Evolutionary conservation across 2,329 filamentous ascomycete genomes (phyloP).

Genomic region (Hypoxylon sp.): DNA sequence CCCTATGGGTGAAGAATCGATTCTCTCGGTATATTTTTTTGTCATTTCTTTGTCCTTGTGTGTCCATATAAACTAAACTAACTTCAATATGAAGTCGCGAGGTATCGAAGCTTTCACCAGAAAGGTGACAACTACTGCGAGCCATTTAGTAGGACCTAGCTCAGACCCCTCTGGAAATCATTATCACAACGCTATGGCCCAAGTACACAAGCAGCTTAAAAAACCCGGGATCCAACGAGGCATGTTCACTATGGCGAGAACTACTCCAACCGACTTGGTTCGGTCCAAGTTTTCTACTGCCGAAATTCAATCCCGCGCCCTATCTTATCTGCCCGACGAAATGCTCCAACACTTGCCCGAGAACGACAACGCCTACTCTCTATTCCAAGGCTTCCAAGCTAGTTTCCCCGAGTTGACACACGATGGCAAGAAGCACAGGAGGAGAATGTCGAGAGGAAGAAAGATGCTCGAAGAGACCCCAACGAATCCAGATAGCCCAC

Average conservation of each 20-base stretch:
- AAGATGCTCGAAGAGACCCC: conserved; percentile 80
- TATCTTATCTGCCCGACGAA: conserved; percentile 91
- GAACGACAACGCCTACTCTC: conserved; percentile 85
- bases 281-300: conserved; percentile 89
- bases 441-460: conserved; percentile 80
- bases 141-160: conserved; percentile 84
- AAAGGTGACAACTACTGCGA: conserved; percentile 94
- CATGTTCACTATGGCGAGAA: conserved; percentile 91
- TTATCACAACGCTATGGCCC: conserved; percentile 89
- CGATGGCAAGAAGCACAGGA: conserved; percentile 77
- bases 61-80: conserved; percentile 32
- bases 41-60: conserved; percentile 18
- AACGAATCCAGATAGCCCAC: conserved; percentile 69
- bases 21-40: conserved; percentile 51
- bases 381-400: conserved; percentile 97
- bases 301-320: conserved; percentile 94
- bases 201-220: conserved; percentile 90
- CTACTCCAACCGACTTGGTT: conserved; percentile 93
- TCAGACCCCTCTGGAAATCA: conserved; percentile 71
- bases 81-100: conserved; percentile 72
- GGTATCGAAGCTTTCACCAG: conserved; percentile 93
- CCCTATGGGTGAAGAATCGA: conserved; percentile 54
- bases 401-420: conserved; percentile 82
- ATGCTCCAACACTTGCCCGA: conserved; percentile 91
- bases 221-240: conserved; percentile 87